phyloP scores from a whole-genome alignment of 2,329 filamentous ascomycete species.

The Diplodia scrobiculata region DNA sequence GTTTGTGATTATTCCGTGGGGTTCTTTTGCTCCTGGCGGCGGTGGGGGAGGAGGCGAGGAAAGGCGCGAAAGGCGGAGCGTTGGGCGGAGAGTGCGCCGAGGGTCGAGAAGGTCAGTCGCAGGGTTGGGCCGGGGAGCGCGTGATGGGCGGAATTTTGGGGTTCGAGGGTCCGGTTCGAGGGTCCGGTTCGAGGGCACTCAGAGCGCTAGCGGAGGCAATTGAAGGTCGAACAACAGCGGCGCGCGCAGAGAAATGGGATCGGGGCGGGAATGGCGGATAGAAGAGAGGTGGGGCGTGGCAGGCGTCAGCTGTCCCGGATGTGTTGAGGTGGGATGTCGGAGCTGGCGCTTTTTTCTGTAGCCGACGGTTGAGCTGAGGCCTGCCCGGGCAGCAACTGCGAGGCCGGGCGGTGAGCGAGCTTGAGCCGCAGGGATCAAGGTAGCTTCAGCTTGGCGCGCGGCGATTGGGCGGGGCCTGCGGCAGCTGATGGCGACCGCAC shows the following conservation, averaged over 20 bases:
- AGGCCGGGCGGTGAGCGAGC: conserved; percentile 15
- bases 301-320: neutral
- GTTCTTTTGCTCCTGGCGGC: neutral
- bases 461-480: neutral
- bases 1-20: neutral
- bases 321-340: conserved; percentile 27
- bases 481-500: conserved; percentile 6
- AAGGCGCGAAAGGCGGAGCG: neutral
- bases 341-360: conserved; percentile 22
- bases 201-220: neutral
- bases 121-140: neutral
- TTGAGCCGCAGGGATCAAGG: conserved; percentile 2
- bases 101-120: conserved; percentile 13
- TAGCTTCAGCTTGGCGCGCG: conserved; percentile 3
- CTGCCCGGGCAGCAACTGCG: conserved; percentile 4
- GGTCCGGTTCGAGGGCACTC: neutral
- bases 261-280: no score
- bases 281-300: neutral
- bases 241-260: neutral
- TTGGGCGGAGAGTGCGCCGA: conserved; percentile 15
- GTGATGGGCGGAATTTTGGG: neutral
- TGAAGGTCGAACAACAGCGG: neutral
- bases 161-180: neutral
- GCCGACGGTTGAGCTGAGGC: conserved; percentile 14
- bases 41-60: neutral